Base-by-base conservation (phyloP, 148 eudicot genomes). In the Silene conica region DNA sequence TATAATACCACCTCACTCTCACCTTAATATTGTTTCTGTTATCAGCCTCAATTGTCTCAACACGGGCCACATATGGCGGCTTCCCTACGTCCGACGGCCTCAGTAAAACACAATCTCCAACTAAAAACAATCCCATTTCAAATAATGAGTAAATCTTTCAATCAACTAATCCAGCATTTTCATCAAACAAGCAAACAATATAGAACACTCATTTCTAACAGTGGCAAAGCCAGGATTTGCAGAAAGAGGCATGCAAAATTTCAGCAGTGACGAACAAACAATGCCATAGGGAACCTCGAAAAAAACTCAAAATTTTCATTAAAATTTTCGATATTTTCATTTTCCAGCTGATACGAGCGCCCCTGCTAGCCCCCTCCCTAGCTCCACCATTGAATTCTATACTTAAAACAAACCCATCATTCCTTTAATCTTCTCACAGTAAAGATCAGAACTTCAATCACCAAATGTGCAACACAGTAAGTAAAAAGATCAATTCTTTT, bases 61-160 rank as follows among this genome's bases (percentile, higher is more conserved):
- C 82, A 16, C 85, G 80, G 15, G 98, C 96, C 16, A 92, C 90
- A 73, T 92, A 92, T 6, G 98, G 81, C 6, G 88, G 93, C 74
- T 90, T 92, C 1, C 89, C 86, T 7, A 91, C 73, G 21, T 90
- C 96, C 6, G 91, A 69, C 8, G 97, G 90, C 62, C 96, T 74
- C 96, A 92, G 86, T 83, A 88, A 63, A 61, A 92, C 96, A 69
- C 91, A 87, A 62, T 92, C 98, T 12, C 90, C 96, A 68, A 87
- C 96, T 90, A 78, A 73, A 78, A 48, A 1, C 62, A 60, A 72
- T 12, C 54, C 67, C 48, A 38, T 55, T 23, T 15, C 20, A 34
- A 60, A 50, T 8, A 23, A 46, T 45, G 31, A 68, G 56, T 12
- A 45, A 22, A 45, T 5, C 20, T 20, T 63, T 7, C 12, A 21